phyloP scores from a whole-genome alignment of 2,329 filamentous ascomycete genomes.

The Penicillium sp. region DNA sequence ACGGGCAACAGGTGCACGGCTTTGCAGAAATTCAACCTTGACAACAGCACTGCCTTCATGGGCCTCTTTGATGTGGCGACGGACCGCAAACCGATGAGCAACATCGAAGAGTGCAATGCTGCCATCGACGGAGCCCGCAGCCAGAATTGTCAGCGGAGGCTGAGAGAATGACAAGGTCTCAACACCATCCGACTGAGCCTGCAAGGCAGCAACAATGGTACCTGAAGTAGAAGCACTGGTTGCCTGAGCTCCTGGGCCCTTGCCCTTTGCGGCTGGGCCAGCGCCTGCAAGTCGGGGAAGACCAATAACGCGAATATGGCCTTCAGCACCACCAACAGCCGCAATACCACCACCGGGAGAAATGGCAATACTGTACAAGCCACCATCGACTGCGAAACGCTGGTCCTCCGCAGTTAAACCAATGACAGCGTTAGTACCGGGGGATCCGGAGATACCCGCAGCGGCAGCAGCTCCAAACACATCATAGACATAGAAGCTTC shows the following conservation, averaged over 20 bases:
- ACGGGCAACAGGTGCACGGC: constrained; percentile 38
- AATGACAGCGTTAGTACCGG: constrained; percentile 66
- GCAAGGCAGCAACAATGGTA: constrained; percentile 77
- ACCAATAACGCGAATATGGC: constrained; percentile 80
- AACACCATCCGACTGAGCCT: constrained; percentile 75
- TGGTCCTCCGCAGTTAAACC: constrained; percentile 78
- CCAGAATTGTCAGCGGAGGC: constrained; percentile 61
- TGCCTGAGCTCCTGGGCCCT: constrained; percentile 41
- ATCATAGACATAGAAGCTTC: constrained; percentile 88
- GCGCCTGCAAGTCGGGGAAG: constrained; percentile 63
- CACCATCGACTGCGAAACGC: constrained; percentile 87
- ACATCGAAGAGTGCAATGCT: constrained; percentile 84
- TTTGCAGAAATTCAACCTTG: constrained; percentile 79
- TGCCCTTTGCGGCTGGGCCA: constrained; percentile 50
- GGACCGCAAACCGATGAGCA: constrained; percentile 80
- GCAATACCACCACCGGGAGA: constrained; percentile 77
- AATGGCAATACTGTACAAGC: constrained; percentile 83
- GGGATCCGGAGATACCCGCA: constrained; percentile 57
- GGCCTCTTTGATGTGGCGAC: constrained; percentile 75
- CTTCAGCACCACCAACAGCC: constrained; percentile 84
- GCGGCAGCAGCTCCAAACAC: constrained; percentile 77
- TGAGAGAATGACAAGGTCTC: constrained; percentile 70
- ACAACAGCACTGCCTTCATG: constrained; percentile 90
- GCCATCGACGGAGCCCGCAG: constrained; percentile 64
- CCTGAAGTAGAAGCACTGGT: constrained; percentile 53